Conservation (phyloP, 164 flowering plant genomes). For the Nymphaea colorata region DNA sequence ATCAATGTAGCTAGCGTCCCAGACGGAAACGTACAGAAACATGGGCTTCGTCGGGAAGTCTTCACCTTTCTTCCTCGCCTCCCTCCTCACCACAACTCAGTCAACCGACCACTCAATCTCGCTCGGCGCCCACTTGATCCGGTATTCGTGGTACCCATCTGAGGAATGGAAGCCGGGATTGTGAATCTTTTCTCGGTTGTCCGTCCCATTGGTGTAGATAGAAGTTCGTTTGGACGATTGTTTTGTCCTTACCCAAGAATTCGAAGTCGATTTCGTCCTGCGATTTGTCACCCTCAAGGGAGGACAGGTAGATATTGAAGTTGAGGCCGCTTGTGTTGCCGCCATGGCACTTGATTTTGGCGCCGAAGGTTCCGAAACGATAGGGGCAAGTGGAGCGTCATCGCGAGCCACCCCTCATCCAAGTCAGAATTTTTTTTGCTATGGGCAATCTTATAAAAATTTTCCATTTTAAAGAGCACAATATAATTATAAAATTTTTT, state of each 20-base stretch:
- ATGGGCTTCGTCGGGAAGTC: constrained; percentile 38
- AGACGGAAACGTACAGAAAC: constrained; percentile 45
- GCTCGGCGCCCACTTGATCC: constrained; percentile 30
- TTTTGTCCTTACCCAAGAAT: constrained; percentile 42
- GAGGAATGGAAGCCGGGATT: constrained; percentile 36
- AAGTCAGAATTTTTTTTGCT: too few relatives aligned
- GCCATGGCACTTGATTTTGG: constrained; percentile 35
- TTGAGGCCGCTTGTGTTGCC: constrained; percentile 60
- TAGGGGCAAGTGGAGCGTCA: constrained; percentile 37
- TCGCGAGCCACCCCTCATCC: constrained; percentile 49
- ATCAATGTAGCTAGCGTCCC: constrained; percentile 53
- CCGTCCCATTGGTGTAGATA: constrained; percentile 27
- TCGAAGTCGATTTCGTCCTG: constrained; percentile 56
- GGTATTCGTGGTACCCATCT: constrained; percentile 43
- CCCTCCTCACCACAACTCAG: constrained; percentile 34
- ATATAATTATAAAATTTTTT: too few relatives aligned
- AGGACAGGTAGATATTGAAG: constrained; percentile 49
- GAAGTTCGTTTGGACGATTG: constrained; percentile 38
- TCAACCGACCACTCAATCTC: constrained; percentile 42
- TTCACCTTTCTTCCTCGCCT: constrained; percentile 22
- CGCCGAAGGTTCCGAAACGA: constrained; percentile 31
- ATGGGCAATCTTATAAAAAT: too few relatives aligned
- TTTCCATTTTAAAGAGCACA: too few relatives aligned
- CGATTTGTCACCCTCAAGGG: constrained; percentile 42
- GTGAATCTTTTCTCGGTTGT: constrained; percentile 34